Base-by-base conservation (phyloP, 371 early-diverging fungal genomes). In the Lichtheimia hyalospora region DNA sequence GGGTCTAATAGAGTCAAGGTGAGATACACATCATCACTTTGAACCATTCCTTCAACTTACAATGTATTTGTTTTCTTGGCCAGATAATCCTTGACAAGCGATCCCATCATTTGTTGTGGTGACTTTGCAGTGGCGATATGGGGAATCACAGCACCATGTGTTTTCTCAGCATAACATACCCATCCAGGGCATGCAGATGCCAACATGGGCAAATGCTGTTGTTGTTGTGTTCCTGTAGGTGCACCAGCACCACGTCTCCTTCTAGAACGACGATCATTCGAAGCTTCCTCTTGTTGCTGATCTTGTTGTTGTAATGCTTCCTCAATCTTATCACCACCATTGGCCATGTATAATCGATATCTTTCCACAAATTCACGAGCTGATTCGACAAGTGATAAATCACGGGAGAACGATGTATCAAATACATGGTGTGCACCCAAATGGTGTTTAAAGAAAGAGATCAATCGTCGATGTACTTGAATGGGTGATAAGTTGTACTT, bases 161-260 rank as follows among this genome's bases (percentile, higher is more conserved):
- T 97, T 77, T 97, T 98, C 79, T 98, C 99, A n/a, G 96, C 96
- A 66, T 97, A 97, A 75, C 97, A 98, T 12, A 98, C 93, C 96
- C 96, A 96, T 3, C 96, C 96, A 43, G 95, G 94, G 61, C 95
- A 95, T 40, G 92, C 85, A 23, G 88, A 87, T 0, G 94, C 89
- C 5, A 95, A 71, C 85, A 95, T 86, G 2, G 93, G 92, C 49
- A 91, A 43, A 52, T 67, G 24, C 39, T 69, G 63, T 20, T 54
- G 73, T 46, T 70, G 66, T 3, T 34, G 34, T 7, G 39, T 60
- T 23, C 61, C 27, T 46, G 23, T 40, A 10, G 23, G 60, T 10
- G 73, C 57, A 51, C 67, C 52, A 16, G 59, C 62, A 13, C 25
- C 57, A 18, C 58, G 60, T 53, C 62, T 64, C 61, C 70, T 60